These are phyloP conservation scores for Friedmanniomyces simplex DNA, from an alignment of 495 filamentous ascomycete genomes.

Conservation along the genomic window DNA sequence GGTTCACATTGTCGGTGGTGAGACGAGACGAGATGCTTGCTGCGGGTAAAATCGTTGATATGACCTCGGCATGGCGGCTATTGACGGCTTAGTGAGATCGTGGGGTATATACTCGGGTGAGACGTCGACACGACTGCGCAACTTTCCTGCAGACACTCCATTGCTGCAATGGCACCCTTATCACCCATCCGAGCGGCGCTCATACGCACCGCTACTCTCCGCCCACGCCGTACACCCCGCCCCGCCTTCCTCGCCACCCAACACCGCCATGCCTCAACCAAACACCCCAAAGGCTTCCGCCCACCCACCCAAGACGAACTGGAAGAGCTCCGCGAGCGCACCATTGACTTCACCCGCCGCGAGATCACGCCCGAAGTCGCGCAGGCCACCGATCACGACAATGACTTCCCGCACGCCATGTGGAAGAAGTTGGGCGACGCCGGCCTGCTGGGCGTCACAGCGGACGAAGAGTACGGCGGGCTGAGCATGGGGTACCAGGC, in stretches of 20 bases:
- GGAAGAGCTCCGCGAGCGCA: conserved; percentile 72
- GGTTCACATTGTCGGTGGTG: neutral
- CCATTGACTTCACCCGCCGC: conserved; percentile 77
- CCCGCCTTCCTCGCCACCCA: conserved; percentile 1
- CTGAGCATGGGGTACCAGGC: conserved; percentile 93
- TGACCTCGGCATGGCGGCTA: neutral
- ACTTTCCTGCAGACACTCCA: no score
- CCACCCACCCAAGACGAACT: conserved; percentile 69
- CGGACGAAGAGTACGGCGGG: conserved; percentile 87
- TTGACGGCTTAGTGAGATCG: neutral
- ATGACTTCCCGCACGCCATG: conserved; percentile 84
- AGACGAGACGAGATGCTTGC: no score
- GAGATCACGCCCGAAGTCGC: conserved; percentile 81
- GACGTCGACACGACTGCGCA: neutral
- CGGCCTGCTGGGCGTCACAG: conserved; percentile 86
- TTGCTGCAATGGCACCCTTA: no score
- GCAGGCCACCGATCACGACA: conserved; percentile 64
- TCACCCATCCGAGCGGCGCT: neutral
- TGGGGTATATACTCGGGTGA: neutral
- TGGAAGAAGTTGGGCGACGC: conserved; percentile 90
- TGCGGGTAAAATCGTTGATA: no score
- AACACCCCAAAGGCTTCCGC: conserved; percentile 75
- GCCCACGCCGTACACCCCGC: neutral
- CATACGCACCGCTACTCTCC: neutral
- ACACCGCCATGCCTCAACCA: conserved; percentile 51